Conservation (phyloP, 805 yeast genomes). For the Scheffersomyces stipitis region DNA sequence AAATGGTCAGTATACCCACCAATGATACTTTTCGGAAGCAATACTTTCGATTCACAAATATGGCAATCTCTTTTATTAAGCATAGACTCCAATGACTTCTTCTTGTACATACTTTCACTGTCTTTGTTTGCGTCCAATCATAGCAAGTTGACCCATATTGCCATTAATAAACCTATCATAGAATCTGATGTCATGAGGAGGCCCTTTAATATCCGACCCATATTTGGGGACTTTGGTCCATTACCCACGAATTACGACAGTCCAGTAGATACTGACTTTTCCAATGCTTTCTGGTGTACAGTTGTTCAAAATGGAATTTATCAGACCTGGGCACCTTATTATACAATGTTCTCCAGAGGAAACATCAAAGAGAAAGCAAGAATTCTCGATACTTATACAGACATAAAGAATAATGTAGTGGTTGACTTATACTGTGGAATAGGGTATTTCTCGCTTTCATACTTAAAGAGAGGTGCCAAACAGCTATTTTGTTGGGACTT, state of each 20-base stretch:
- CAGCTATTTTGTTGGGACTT: constrained; percentile 75
- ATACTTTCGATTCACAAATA: constrained; percentile 39
- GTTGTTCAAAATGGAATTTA: constrained; percentile 68
- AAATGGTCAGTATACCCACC: constrained; percentile 70
- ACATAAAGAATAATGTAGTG: constrained; percentile 43
- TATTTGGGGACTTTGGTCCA: constrained; percentile 69
- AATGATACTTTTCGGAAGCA: constrained; percentile 54
- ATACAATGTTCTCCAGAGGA: constrained; percentile 87
- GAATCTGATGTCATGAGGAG: constrained; percentile 57
- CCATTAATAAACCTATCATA: constrained; percentile 67
- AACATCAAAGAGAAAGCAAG: constrained; percentile 79
- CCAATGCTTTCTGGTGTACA: constrained; percentile 68
- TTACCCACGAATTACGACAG: constrained; percentile 14
- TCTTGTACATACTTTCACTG: constrained; percentile 7
- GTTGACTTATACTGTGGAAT: constrained; percentile 82
- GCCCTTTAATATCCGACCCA: constrained; percentile 59
- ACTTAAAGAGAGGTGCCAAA: constrained; percentile 53
- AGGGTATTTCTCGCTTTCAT: constrained; percentile 78
- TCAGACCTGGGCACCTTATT: constrained; percentile 83
- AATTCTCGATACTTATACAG: constrained; percentile 44
- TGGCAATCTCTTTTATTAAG: constrained; percentile 26
- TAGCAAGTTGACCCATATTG: constrained; percentile 53
- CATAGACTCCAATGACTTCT: constrained; percentile 12
- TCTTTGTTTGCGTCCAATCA: constrained; percentile 7
- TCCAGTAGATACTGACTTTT: constrained; percentile 47